phyloP scores from a whole-genome alignment of 805 yeast species.

The Diddensiella santjacobensis region DNA sequence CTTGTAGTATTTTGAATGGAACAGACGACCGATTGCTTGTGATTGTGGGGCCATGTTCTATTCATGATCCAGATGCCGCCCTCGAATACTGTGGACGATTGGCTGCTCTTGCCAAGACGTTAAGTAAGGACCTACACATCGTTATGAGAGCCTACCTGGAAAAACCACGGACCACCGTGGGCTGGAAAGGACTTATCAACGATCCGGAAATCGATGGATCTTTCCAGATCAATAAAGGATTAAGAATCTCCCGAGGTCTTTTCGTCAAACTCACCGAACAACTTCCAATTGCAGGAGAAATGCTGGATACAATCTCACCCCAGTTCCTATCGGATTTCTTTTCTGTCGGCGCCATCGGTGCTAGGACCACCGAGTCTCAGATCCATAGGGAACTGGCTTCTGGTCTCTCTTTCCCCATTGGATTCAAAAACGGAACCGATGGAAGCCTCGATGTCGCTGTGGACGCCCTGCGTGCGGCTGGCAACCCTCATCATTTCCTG shows the following conservation, averaged over 20 bases:
- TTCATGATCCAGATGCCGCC: constrained; percentile 92
- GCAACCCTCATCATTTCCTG: constrained; percentile 90
- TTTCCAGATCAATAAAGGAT: constrained; percentile 92
- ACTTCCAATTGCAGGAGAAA: constrained; percentile 93
- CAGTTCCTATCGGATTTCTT: constrained; percentile 90
- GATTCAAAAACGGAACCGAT: constrained; percentile 97
- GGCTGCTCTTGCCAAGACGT: constrained; percentile 52
- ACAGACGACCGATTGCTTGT: constrained; percentile 82
- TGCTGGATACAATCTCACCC: constrained; percentile 97
- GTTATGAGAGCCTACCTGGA: constrained; percentile 98
- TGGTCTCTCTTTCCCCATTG: constrained; percentile 95
- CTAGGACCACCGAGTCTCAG: constrained; percentile 98
- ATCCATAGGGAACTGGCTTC: constrained; percentile 96
- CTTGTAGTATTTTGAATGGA: constrained; percentile 70
- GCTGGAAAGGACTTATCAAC: constrained; percentile 97
- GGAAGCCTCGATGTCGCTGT: constrained; percentile 92
- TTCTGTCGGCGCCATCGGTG: constrained; percentile 97
- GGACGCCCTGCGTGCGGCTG: constrained; percentile 90
- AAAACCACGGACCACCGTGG: constrained; percentile 97
- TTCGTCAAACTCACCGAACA: constrained; percentile 77
- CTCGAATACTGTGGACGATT: constrained; percentile 77
- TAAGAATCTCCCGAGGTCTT: constrained; percentile 81
- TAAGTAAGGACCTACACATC: constrained; percentile 71
- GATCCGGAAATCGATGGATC: constrained; percentile 95
- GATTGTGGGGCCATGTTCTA: constrained; percentile 95